Evolutionary conservation across 2,329 filamentous ascomycete species (phyloP), one percentile per base, ranked within the genome.

Genomic region (Aspergillus sp.): DNA sequence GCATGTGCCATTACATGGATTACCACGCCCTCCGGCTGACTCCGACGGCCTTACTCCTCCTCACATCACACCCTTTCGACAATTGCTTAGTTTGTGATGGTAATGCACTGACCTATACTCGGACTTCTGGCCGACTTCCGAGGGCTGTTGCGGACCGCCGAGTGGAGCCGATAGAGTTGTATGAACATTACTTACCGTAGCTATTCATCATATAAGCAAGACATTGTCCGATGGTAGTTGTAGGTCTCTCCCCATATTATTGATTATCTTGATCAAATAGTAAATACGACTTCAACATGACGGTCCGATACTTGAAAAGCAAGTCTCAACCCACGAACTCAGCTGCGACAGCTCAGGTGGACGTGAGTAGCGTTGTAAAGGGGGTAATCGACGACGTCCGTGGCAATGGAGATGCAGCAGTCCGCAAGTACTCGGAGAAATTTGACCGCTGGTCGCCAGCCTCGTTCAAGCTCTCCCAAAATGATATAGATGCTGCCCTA

Each of bases 401-500:
- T 0, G 57, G 60, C 4, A 76, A 81, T 21, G 82, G 83, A 3
- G 82, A 85, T 59, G 62, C 66, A 1, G 82, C 83, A 0, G 81
- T 85, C 4, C 73, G 80, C 2, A 67, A 64, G 1, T 85, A 84
- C 67, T 82, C 79, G 1, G 77, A 83, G 56, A 81, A 83, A 62
- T 85, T 85, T 59, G 83, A 85, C 68, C 80, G 81, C 59, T 85
- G 83, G 83, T 76, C 76, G 1, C 83, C 82, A 0, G 38, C 67
- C 0, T 78, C 76, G 1, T 85, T 84, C 74, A 81, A 79, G 61
- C 77, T 85, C 3, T 82, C 80, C 0, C 57, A 70, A 2, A 65
- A 65, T 1, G 74, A 84, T 17, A 84, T 84, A 41, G 69, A 80
- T 10, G 69, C 76, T 1, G 74, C 76, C 39, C 80, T 84, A n/a